Evolutionary conservation across 1,139 yeast species (phyloP).

Genomic region (Blastobotrys proliferans): DNA sequence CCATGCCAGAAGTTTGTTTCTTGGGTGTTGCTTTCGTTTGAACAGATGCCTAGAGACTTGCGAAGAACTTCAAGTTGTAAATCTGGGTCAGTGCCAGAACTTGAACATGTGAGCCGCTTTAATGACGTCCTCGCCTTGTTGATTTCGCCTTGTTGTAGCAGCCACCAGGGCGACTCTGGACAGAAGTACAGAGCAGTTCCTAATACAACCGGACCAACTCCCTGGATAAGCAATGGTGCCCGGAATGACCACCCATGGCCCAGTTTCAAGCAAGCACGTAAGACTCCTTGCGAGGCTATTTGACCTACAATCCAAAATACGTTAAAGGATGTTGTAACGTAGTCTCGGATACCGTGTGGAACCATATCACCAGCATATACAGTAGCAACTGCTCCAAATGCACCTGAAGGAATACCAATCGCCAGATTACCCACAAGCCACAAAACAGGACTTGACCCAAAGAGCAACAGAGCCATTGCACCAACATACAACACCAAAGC

Average conservation of each 20-base stretch:
- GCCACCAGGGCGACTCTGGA: constrained; percentile 59
- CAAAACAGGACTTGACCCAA: too few species aligned
- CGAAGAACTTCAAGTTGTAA: constrained; percentile 6
- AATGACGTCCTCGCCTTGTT: constrained; percentile 23
- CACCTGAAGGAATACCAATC: too few species aligned
- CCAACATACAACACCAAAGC: too few species aligned
- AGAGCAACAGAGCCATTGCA: too few species aligned
- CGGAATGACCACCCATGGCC: constrained; percentile 34
- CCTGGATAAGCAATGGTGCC: constrained; percentile 51
- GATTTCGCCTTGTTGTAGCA: constrained; percentile 39
- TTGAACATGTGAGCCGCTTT: constrained; percentile 19
- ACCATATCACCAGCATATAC: too few species aligned
- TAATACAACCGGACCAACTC: constrained; percentile 58
- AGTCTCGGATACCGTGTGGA: too few species aligned
- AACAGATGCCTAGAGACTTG: too few species aligned
- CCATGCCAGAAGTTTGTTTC: too few species aligned
- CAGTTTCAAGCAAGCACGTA: background rate
- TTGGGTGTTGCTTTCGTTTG: constrained; percentile 8
- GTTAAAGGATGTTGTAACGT: constrained; percentile 40
- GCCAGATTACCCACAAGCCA: too few species aligned
- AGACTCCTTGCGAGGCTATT: constrained; percentile 30
- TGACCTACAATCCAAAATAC: constrained; percentile 45
- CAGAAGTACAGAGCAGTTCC: constrained; percentile 44
- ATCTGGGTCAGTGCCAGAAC: constrained; percentile 29
- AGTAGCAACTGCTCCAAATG: too few species aligned